Conservation (phyloP, 2,329 filamentous ascomycete genomes). For the Ceratocystis ficicola region DNA sequence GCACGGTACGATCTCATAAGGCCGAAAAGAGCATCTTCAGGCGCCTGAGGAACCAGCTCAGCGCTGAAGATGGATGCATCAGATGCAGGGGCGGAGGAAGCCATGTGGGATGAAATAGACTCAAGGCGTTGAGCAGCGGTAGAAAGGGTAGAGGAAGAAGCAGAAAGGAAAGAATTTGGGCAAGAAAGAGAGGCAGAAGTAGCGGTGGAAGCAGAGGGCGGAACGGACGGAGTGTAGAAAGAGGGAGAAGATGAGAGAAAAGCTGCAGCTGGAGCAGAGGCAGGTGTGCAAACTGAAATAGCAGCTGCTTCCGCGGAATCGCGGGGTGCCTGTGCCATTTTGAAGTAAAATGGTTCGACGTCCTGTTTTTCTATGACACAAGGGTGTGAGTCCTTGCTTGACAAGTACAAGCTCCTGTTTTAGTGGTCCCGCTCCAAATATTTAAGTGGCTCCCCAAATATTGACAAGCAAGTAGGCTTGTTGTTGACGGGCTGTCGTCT, state of each 20-base stretch:
- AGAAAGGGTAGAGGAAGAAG: constrained; percentile 25
- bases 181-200: constrained; percentile 23
- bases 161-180: constrained; percentile 23
- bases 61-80: constrained; percentile 55
- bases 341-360: constrained; percentile 15
- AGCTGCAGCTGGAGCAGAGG: not conserved
- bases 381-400: constrained; percentile 17
- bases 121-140: constrained; percentile 37
- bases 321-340: constrained; percentile 21
- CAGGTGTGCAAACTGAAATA: not conserved
- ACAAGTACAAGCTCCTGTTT: constrained; percentile 5
- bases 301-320: constrained; percentile 25
- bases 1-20: constrained; percentile 78
- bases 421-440: not conserved
- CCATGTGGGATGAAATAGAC: constrained; percentile 52
- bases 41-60: constrained; percentile 71
- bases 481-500: not conserved
- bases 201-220: not conserved
- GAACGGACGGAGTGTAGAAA: not conserved
- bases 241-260: constrained; percentile 1
- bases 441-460: constrained; percentile 7
- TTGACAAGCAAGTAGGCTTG: not conserved
- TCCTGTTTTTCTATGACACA: constrained; percentile 1
- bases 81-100: constrained; percentile 30
- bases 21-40: constrained; percentile 90